phyloP scores from a whole-genome alignment of 2,329 filamentous ascomycete genomes.

The Claviceps capensis region DNA sequence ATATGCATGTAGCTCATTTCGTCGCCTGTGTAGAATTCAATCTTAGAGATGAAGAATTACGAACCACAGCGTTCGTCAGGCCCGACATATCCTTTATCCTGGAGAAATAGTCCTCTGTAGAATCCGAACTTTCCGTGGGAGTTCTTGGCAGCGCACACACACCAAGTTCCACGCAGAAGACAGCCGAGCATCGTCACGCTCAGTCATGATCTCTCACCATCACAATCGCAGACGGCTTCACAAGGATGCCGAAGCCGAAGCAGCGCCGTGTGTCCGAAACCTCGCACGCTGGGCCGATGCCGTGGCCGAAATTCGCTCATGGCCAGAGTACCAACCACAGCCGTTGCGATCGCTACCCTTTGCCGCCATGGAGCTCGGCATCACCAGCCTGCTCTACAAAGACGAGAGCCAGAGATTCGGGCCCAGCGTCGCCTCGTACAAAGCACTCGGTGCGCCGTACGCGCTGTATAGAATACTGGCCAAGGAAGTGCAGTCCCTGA shows the following conservation, averaged over 20 bases:
- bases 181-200: neutral
- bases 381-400: constrained; percentile 6
- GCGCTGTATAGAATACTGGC: constrained; percentile 7
- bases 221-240: neutral
- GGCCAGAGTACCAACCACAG: constrained; percentile 9
- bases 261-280: constrained; percentile 5
- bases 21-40: too few relatives aligned
- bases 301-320: constrained; percentile 6
- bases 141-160: neutral
- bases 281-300: constrained; percentile 6
- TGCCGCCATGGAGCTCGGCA: constrained; percentile 4
- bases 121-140: neutral
- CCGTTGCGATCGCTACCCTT: constrained; percentile 5
- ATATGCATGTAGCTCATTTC: too few relatives aligned
- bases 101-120: neutral
- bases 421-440: constrained; percentile 6
- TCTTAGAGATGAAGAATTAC: too few relatives aligned
- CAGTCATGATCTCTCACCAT: neutral
- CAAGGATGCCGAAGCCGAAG: neutral
- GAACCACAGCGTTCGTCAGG: too few relatives aligned
- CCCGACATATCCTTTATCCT: too few relatives aligned
- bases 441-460: constrained; percentile 9
- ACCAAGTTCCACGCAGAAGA: neutral
- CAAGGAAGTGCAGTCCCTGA: constrained; percentile 2
- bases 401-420: constrained; percentile 9